Evolutionary conservation across 2,329 filamentous ascomycete genomes (phyloP).

Genomic region (Pseudogymnoascus sp.): DNA sequence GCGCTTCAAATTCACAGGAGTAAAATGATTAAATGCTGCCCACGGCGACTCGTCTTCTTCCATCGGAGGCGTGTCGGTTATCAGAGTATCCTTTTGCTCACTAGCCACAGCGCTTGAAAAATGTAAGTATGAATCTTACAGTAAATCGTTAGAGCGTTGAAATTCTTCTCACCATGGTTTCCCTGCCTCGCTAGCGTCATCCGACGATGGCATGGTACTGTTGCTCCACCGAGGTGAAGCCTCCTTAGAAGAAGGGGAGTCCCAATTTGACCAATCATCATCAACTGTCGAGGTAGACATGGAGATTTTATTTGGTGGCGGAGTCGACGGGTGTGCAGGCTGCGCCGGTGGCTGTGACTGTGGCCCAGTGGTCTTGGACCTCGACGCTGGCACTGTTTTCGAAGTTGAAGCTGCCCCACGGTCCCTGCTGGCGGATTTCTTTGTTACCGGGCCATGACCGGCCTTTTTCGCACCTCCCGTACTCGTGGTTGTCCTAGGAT

Average conservation of each 20-base stretch:
- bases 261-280: constrained; percentile 59
- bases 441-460: not conserved
- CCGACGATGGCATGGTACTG: constrained; percentile 26
- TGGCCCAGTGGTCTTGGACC: not conserved
- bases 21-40: constrained; percentile 39
- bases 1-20: constrained; percentile 66
- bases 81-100: constrained; percentile 18
- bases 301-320: constrained; percentile 10
- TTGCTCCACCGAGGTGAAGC: constrained; percentile 57
- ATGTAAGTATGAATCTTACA: not conserved
- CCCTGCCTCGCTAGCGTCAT: constrained; percentile 4
- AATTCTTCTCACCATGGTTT: constrained; percentile 6
- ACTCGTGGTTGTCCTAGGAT: not conserved
- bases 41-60: constrained; percentile 31
- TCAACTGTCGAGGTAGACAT: constrained; percentile 37
- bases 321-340: not conserved
- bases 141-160: not conserved
- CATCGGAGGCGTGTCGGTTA: constrained; percentile 19
- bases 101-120: constrained; percentile 13
- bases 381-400: not conserved
- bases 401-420: not conserved
- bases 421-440: not conserved
- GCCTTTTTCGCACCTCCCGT: not conserved
- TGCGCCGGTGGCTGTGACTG: not conserved
- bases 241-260: constrained; percentile 42